These are phyloP conservation scores for Picochlorum sp. DNA, from an alignment of 139 green algal species.

Conservation along the genomic window DNA sequence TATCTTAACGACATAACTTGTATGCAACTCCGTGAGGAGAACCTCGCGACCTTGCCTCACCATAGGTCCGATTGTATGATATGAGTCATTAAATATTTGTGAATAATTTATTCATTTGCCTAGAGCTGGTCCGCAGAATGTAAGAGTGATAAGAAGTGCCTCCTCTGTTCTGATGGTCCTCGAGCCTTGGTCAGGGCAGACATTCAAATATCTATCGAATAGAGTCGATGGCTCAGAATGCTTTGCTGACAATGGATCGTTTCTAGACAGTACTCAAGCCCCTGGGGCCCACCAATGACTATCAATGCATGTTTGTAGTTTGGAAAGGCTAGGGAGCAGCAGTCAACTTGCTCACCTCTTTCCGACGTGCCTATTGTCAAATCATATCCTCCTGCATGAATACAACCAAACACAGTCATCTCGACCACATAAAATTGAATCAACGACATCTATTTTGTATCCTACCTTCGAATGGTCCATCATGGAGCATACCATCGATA, in stretches of 20 bases:
- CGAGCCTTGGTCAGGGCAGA: conserved; percentile 68
- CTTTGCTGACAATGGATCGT: conserved; percentile 7
- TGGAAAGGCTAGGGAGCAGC: conserved; percentile 41
- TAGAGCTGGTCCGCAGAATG: conserved; percentile 38
- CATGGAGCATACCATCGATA: conserved; percentile 47
- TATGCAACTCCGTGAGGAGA: conserved; percentile 69
- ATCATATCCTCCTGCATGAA: conserved; percentile 52
- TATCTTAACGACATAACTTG: conserved; percentile 61
- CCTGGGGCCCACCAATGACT: conserved; percentile 63
- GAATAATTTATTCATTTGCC: background rate
- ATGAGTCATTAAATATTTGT: conserved; percentile 7
- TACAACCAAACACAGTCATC: conserved; percentile 4
- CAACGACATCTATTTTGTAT: background rate
- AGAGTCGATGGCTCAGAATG: conserved; percentile 4
- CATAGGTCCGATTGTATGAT: background rate
- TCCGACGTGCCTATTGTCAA: conserved; percentile 61
- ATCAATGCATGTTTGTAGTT: conserved; percentile 67
- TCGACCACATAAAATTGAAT: background rate
- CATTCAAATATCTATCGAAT: conserved; percentile 71
- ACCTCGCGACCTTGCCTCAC: background rate
- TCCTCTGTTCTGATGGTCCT: conserved; percentile 82
- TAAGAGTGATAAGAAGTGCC: conserved; percentile 58
- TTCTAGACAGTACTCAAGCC: conserved; percentile 47
- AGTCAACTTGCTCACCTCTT: conserved; percentile 29
- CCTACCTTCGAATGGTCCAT: conserved; percentile 34